These are phyloP conservation scores for Yarrowia deformans DNA, from an alignment of 805 yeast species.

Conservation along the genomic window DNA sequence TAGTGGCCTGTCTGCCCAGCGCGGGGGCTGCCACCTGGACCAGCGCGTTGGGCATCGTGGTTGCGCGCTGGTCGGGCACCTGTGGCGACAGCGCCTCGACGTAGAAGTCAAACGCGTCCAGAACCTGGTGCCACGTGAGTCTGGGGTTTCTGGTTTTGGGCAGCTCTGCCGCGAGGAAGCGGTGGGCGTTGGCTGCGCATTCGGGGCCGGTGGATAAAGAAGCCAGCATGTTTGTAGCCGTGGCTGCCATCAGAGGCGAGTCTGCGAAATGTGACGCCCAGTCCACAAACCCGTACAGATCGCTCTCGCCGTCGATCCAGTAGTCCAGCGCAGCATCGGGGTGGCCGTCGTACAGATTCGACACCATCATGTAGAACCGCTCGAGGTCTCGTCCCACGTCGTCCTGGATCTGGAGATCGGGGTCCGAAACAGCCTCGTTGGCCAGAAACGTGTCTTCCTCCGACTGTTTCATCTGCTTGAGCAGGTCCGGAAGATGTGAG, in stretches of 20 bases:
- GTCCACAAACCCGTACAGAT: slow-evolving; percentile 77
- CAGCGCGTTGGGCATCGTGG: slow-evolving; percentile 40
- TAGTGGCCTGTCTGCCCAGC: slow-evolving; percentile 79
- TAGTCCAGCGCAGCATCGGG: slow-evolving; percentile 63
- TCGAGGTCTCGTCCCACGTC: slow-evolving; percentile 85
- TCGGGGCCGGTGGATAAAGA: slow-evolving; percentile 70
- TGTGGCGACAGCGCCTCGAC: slow-evolving; percentile 53
- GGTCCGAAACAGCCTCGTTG: slow-evolving; percentile 42
- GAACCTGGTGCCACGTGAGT: slow-evolving; percentile 64
- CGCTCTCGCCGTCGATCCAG: slow-evolving; percentile 73
- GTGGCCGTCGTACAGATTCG: slow-evolving; percentile 70
- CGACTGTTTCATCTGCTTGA: slow-evolving; percentile 52
- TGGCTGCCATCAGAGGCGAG: slow-evolving; percentile 74
- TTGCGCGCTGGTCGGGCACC: not conserved
- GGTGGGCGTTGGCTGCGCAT: slow-evolving; percentile 54
- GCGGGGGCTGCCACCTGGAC: slow-evolving; percentile 54
- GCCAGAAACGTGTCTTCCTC: slow-evolving; percentile 53
- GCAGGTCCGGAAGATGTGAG: slow-evolving; percentile 51
- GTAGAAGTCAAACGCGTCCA: slow-evolving; percentile 63
- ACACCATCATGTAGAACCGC: slow-evolving; percentile 78
- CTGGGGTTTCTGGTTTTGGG: slow-evolving; percentile 18
- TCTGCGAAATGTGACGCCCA: slow-evolving; percentile 90
- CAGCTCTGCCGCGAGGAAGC: slow-evolving; percentile 45
- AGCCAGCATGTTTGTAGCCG: slow-evolving; percentile 79
- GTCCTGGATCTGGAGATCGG: slow-evolving; percentile 52